phyloP scores from a whole-genome alignment of 1,284 basidiomycete genomes.

The Microbotryum scabiosae region DNA sequence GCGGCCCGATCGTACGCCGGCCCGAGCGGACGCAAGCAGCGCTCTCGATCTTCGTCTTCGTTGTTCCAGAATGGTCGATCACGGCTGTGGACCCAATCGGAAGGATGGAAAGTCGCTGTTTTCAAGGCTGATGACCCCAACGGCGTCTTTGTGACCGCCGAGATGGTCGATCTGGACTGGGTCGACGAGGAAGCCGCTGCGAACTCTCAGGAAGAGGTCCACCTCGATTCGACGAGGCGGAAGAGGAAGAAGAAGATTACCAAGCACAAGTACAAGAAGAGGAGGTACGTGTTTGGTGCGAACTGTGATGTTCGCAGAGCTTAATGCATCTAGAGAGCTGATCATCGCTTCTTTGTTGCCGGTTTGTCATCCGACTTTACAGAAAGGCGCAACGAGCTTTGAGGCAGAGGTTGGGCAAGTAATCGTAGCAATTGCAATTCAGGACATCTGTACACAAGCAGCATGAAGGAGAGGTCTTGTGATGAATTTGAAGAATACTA shows the following conservation, averaged over 20 bases:
- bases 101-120: constrained; percentile 12
- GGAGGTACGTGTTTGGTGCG: constrained; percentile 35
- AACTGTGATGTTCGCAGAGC: neutral
- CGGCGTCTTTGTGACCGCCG: constrained; percentile 15
- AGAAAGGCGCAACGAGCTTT: constrained; percentile 31
- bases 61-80: neutral
- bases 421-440: neutral
- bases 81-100: constrained; percentile 21
- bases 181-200: neutral
- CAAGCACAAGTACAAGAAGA: constrained; percentile 66
- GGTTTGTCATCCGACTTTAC: neutral
- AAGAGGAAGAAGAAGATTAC: constrained; percentile 81
- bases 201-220: constrained; percentile 46
- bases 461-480: too few relatives aligned
- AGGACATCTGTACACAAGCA: too few relatives aligned
- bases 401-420: constrained; percentile 28
- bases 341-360: neutral
- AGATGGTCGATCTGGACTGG: constrained; percentile 20
- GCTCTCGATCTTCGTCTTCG: neutral
- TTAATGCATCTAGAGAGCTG: too few relatives aligned
- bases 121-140: constrained; percentile 3
- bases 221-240: constrained; percentile 68
- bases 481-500: too few relatives aligned
- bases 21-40: neutral
- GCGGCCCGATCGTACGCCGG: constrained; percentile 7